Base-by-base conservation (phyloP, 192 early-diverging fungal genomes). In the Funneliformis geosporum region DNA sequence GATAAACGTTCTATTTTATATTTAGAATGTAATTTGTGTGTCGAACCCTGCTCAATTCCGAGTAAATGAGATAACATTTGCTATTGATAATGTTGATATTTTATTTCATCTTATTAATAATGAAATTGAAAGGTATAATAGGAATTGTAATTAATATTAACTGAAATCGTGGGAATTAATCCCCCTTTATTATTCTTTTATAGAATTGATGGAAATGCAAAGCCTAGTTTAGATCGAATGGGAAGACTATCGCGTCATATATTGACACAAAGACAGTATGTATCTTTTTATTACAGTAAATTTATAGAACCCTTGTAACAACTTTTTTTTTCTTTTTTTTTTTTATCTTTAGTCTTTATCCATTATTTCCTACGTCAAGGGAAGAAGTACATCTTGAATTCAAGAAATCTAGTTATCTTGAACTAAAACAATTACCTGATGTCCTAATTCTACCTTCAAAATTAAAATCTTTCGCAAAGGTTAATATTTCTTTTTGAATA, bases 31-130 rank as follows among this genome's bases (percentile, higher is more conserved):
- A 14, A 76, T 77, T 28, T 87, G 85, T 60, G 79, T 89, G 10
- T 88, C 90, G 33, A 99, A 99, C 82, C 98, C 98, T 11, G 90
- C 90, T 5, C 92, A 94, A 79, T 89, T 98, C 50, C 83, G 83
- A 0, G 86, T 98, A 80, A 97, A 99, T 82, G 96, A 96, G 76
- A 85, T 94, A 42, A 84, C 89, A 14, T 85, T 98, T 86, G 94
- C 92, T 1, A 82, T 95, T 38, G 90, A 89, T 66, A 95, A 90
- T 8, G 85, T 90, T 27, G 97, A 99, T 82, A 83, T 90, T 33
- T 81, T 99, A 68, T 88, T 90, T 70, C 91, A 93, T 60, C 75
- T 99, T 7, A 85, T 87, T 65, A 85, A 83, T 21, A 90, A 94
- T 69, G 96, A 96, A 74, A 84, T 91, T 40, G 82, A 85, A 43